phyloP scores from a whole-genome alignment of 352 stramenopile genomes.

The Thraustotheca clavata region DNA sequence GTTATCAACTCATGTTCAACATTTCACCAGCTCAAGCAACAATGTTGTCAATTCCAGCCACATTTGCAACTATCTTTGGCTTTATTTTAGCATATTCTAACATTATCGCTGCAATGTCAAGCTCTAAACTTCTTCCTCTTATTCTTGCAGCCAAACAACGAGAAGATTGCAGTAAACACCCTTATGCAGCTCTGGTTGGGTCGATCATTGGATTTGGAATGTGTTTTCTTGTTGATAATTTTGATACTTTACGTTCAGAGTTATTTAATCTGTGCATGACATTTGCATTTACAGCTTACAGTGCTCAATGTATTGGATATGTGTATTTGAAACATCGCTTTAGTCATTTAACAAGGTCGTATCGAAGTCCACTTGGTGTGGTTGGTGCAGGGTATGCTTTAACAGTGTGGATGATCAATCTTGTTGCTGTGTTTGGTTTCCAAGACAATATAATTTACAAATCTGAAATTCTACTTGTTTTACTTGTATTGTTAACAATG shows the following conservation, averaged over 20 bases:
- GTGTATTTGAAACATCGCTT: constrained; percentile 29
- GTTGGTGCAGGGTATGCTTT: constrained; percentile 28
- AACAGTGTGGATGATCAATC: constrained; percentile 25
- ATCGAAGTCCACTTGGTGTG: constrained; percentile 29
- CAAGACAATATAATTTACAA: constrained; percentile 26
- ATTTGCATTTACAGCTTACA: constrained; percentile 28
- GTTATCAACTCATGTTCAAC: constrained; percentile 27
- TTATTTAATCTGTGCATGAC: constrained; percentile 32
- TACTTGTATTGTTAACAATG: constrained; percentile 21
- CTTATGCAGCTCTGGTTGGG: constrained; percentile 24
- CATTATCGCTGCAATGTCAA: constrained; percentile 29
- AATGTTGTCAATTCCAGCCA: constrained; percentile 31
- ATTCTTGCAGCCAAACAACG: constrained; percentile 16
- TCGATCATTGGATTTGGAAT: constrained; percentile 28
- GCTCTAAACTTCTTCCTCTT: constrained; percentile 28
- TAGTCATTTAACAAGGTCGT: constrained; percentile 27
- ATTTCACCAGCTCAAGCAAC: constrained; percentile 24
- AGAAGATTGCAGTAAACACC: constrained; percentile 23
- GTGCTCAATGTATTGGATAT: constrained; percentile 29
- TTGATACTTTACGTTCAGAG: constrained; percentile 22
- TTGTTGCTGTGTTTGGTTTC: constrained; percentile 27
- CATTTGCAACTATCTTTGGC: constrained; percentile 29
- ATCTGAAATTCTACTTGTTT: constrained; percentile 6
- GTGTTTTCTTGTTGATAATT: constrained; percentile 28
- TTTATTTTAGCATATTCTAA: constrained; percentile 36